phyloP scores from a whole-genome alignment of 306 rosid species.

The Herpetospermum pedunculosum region DNA sequence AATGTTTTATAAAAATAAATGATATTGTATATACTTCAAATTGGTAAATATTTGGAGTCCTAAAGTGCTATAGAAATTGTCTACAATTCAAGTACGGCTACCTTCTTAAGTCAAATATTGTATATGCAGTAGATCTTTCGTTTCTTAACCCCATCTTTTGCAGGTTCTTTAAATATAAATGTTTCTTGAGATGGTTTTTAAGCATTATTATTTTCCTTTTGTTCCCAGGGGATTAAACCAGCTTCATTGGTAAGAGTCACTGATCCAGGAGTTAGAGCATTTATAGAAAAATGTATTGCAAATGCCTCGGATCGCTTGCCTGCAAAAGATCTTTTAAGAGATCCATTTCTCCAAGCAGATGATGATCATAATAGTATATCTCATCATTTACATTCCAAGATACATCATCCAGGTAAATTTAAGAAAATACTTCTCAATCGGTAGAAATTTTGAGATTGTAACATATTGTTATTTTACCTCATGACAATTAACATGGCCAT shows the following conservation, averaged over 20 bases:
- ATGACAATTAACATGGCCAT: slow-evolving; percentile 14
- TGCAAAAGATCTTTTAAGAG: slow-evolving; percentile 73
- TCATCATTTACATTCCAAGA: slow-evolving; percentile 25
- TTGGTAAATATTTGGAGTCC: neutral
- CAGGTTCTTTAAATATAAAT: neutral
- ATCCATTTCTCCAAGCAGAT: slow-evolving; percentile 69
- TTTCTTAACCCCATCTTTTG: neutral
- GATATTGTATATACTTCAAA: neutral
- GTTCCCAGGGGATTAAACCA: slow-evolving; percentile 75
- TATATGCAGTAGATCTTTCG: neutral
- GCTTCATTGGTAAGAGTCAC: slow-evolving; percentile 77
- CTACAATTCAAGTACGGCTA: neutral
- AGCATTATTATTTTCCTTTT: slow-evolving; percentile 12
- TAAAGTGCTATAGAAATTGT: neutral
- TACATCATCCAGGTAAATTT: slow-evolving; percentile 29
- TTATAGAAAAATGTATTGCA: slow-evolving; percentile 79
- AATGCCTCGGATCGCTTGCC: slow-evolving; percentile 65
- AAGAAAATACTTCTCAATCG: neutral
- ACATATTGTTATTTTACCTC: slow-evolving; percentile 15
- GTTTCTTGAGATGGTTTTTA: neutral
- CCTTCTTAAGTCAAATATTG: neutral
- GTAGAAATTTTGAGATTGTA: neutral
- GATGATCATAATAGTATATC: slow-evolving; percentile 36
- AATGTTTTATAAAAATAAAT: neutral
- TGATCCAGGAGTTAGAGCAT: slow-evolving; percentile 52